A percentile compares a stretch with the other conserved stretches of the same genome.
Evolutionary conservation across 2,329 filamentous ascomycete genomes (phyloP).

Genomic region (Triangularia verruculosa): DNA sequence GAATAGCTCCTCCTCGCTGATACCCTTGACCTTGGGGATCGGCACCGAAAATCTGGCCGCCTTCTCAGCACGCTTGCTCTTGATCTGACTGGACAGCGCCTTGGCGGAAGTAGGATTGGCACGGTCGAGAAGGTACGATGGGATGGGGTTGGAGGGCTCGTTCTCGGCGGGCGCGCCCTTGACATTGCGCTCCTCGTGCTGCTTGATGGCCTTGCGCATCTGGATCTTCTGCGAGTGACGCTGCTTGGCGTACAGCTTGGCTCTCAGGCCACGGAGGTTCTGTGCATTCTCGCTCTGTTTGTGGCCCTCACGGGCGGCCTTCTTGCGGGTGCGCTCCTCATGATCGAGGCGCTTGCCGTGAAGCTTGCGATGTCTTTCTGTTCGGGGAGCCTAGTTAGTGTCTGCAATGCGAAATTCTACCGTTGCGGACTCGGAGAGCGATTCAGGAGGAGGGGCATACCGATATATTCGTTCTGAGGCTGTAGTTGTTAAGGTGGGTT

Average conservation of each 20-base stretch:
- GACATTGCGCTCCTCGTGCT: constrained; percentile 93
- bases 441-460: constrained; percentile 19
- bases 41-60: constrained; percentile 91
- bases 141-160: constrained; percentile 76
- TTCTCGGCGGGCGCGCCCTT: constrained; percentile 78
- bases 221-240: constrained; percentile 97
- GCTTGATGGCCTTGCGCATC: constrained; percentile 92
- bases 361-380: constrained; percentile 29
- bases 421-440: neutral
- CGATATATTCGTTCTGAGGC: constrained; percentile 84
- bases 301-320: constrained; percentile 82
- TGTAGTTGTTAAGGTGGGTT: constrained; percentile 35
- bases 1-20: constrained; percentile 97
- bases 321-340: constrained; percentile 87
- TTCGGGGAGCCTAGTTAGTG: constrained; percentile 16
- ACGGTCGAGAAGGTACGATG: constrained; percentile 92
- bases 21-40: constrained; percentile 88
- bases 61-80: constrained; percentile 93
- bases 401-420: constrained; percentile 37
- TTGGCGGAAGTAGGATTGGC: constrained; percentile 42
- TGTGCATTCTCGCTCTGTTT: constrained; percentile 86
- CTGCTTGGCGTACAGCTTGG: constrained; percentile 92
- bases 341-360: constrained; percentile 62
- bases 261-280: constrained; percentile 84
- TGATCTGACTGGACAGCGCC: constrained; percentile 67